Evolutionary conservation across 176 grass and related monocot genomes (phyloP), one percentile per base, ranked within the genome.

Genomic region (Alloteropsis semialata): DNA sequence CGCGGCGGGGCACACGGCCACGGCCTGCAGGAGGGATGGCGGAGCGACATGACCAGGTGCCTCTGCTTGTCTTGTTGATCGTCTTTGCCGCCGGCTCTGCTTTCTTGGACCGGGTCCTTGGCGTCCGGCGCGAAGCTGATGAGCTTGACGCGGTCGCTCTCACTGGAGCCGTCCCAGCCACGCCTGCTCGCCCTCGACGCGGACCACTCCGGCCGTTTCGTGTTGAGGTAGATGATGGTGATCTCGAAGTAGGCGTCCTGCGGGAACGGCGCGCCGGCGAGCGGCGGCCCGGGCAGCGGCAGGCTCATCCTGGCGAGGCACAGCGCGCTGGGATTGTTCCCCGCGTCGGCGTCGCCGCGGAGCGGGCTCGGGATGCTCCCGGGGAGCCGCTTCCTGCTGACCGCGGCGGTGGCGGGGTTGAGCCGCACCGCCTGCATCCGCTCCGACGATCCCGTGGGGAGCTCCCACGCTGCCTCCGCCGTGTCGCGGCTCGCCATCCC

Each of bases 191-290:
- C 54, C 61, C 87, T 53, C 3, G 89, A 91, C 68, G 79, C 55
- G 9, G 79, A 90, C 93, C 85, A 89, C 46, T 90, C 84, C 5
- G 82, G 90, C 18, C 60, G 84, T 32, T 70, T 83, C 45, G 78
- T 84, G 72, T 96, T 89, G 0, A 99, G 81, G 67, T 94, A 96
- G 29, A 99, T 87, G 89, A 94, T 86, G 56, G 91, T 93, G 85
- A 99, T 77, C 93, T 99, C 97, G 61, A 96, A 89, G 72, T 99
- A 99, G 8, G 87, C 87, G 51, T 99, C 97, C 81, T 96, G 89
- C n/a, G 93, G 91, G 75, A 99, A 99, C 12, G 97, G 91, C 62
- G 90, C 21, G 17, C 89, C 85, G 45, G 74, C 55, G 55, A 99
- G 87, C 16, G 87, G 76, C 49, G 97, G 97, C 6, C 97, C 93